A percentile compares a stretch with the other conserved stretches of the same genome.
These are phyloP conservation scores for Psilocybe azurescens DNA, from an alignment of 768 basidiomycete species.

Conservation along the genomic window DNA sequence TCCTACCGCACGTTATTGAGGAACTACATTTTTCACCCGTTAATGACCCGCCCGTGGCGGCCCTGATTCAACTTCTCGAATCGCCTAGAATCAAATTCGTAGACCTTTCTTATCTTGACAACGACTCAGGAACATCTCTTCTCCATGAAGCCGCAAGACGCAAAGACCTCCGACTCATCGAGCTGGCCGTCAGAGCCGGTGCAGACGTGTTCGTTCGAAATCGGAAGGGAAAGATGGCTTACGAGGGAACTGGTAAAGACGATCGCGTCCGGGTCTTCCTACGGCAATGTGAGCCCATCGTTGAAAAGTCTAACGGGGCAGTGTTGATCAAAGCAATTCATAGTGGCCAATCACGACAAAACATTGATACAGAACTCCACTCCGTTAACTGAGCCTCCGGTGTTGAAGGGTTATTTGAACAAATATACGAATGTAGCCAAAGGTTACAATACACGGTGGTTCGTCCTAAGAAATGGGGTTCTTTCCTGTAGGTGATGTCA, in stretches of 20 bases:
- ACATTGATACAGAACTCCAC: constrained; percentile 59
- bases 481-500: constrained; percentile 70
- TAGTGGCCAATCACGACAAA: constrained; percentile 83
- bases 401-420: constrained; percentile 79
- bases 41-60: constrained; percentile 41
- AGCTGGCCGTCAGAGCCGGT: constrained; percentile 84
- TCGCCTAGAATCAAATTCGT: constrained; percentile 73
- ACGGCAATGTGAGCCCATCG: constrained; percentile 69
- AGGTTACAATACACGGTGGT: constrained; percentile 91
- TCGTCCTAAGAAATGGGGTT: constrained; percentile 85
- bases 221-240: constrained; percentile 69
- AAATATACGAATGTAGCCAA: constrained; percentile 94
- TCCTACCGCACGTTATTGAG: constrained; percentile 76
- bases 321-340: not conserved
- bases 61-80: constrained; percentile 62
- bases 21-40: constrained; percentile 69
- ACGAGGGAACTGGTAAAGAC: constrained; percentile 75
- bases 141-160: constrained; percentile 88
- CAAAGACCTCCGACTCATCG: constrained; percentile 80
- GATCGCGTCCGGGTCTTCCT: constrained; percentile 85
- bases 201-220: constrained; percentile 91
- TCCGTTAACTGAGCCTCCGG: constrained; percentile 56
- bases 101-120: constrained; percentile 83
- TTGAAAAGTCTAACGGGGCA: not conserved
- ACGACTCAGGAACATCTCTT: constrained; percentile 75